Conservation (phyloP, 257 asterid genomes). For the Fraxinus pennsylvanica region DNA sequence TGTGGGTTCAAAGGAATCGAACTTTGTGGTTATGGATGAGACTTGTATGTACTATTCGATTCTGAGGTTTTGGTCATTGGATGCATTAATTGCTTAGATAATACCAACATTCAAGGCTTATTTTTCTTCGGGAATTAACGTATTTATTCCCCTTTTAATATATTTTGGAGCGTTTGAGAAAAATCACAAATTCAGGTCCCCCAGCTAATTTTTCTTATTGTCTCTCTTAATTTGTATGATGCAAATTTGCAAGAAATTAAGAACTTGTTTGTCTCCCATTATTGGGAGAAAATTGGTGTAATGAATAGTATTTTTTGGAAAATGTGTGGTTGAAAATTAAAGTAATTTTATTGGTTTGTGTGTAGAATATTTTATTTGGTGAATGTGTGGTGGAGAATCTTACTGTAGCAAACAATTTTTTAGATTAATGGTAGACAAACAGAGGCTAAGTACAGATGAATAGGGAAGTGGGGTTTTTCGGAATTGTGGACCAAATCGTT, state of each 20-base stretch:
- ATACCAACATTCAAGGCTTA: background rate
- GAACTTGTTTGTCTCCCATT: no score
- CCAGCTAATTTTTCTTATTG: background rate
- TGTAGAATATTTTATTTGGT: no score
- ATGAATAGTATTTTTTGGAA: no score
- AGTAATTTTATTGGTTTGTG: no score
- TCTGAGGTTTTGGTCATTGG: slow-evolving; percentile 37
- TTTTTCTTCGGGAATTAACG: background rate
- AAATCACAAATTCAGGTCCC: background rate
- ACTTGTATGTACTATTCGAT: slow-evolving; percentile 25
- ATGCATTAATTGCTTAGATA: slow-evolving; percentile 29
- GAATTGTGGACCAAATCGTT: background rate
- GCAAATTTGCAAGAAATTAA: background rate
- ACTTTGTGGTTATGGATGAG: slow-evolving; percentile 28
- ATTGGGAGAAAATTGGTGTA: no score
- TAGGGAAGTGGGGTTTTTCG: background rate
- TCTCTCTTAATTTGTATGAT: background rate
- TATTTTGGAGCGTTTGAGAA: background rate
- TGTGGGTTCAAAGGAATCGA: slow-evolving; percentile 29
- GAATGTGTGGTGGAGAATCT: no score
- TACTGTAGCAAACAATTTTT: no score
- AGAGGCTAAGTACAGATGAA: background rate
- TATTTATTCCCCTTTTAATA: background rate
- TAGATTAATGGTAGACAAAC: no score
- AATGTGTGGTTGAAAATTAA: no score